Evolutionary conservation across 768 basidiomycete genomes (phyloP).

Genomic region (Leccinum fibrillosum): DNA sequence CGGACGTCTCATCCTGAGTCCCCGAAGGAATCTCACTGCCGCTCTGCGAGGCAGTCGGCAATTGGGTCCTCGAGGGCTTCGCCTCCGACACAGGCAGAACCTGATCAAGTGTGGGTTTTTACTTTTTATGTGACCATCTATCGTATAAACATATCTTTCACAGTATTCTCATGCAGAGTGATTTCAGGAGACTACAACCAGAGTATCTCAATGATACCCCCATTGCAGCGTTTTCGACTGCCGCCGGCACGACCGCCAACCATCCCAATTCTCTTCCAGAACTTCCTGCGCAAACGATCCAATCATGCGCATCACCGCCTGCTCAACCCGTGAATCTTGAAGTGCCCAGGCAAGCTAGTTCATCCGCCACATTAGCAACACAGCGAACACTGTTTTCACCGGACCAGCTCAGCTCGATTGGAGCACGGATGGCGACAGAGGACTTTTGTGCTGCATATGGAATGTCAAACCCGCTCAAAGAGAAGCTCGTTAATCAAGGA

Average conservation of each 20-base stretch:
- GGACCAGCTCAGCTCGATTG: too few relatives aligned
- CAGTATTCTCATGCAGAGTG: conserved; percentile 78
- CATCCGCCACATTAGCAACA: too few relatives aligned
- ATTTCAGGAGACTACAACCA: conserved; percentile 67
- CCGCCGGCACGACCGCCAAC: not conserved
- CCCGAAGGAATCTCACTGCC: conserved; percentile 19
- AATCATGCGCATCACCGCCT: not conserved
- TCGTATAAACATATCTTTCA: conserved; percentile 3
- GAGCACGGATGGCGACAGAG: too few relatives aligned
- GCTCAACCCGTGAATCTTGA: not conserved
- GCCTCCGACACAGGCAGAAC: conserved; percentile 33
- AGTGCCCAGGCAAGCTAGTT: too few relatives aligned
- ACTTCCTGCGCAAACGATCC: not conserved
- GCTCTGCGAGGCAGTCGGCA: conserved; percentile 36
- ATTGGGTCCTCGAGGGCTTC: conserved; percentile 12
- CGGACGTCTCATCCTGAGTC: conserved; percentile 4
- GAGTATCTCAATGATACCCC: conserved; percentile 94
- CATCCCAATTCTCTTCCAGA: not conserved
- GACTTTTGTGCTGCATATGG: too few relatives aligned
- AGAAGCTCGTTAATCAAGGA: not conserved
- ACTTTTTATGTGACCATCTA: not conserved
- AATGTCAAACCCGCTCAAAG: too few relatives aligned
- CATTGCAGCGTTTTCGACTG: conserved; percentile 43
- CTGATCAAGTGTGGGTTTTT: conserved; percentile 58
- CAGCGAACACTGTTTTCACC: too few relatives aligned